phyloP scores from a whole-genome alignment of 1,139 yeast species.

The Candida sp. region DNA sequence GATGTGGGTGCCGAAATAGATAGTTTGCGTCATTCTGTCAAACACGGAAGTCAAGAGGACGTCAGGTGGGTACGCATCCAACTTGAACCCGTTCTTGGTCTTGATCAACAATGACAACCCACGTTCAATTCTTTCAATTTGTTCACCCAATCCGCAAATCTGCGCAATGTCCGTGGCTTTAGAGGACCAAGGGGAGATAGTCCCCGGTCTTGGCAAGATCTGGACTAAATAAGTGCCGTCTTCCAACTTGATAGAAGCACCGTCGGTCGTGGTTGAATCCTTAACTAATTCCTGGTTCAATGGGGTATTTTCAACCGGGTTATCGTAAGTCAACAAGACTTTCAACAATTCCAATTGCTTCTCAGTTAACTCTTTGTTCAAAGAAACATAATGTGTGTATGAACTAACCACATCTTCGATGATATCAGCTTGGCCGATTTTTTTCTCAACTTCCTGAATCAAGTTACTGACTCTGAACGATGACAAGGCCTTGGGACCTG shows the following conservation, averaged over 20 bases:
- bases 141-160: conserved; percentile 80
- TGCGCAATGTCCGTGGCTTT: conserved; percentile 95
- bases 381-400: conserved; percentile 82
- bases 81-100: conserved; percentile 70
- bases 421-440: conserved; percentile 61
- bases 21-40: conserved; percentile 94
- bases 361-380: conserved; percentile 39
- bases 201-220: conserved; percentile 91
- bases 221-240: conserved; percentile 67
- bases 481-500: conserved; percentile 94
- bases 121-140: conserved; percentile 86
- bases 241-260: conserved; percentile 32
- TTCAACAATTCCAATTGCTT: conserved; percentile 55
- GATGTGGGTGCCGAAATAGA: conserved; percentile 51
- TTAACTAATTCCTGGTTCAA: conserved; percentile 50
- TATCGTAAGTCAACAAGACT: conserved; percentile 76
- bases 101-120: conserved; percentile 79
- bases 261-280: conserved; percentile 30
- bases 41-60: conserved; percentile 68
- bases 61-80: conserved; percentile 34
- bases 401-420: conserved; percentile 75
- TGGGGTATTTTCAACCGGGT: conserved; percentile 61
- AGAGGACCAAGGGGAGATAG: conserved; percentile 99
- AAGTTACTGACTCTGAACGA: conserved; percentile 80
- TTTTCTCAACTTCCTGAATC: conserved; percentile 72